Conservation (phyloP, 2,329 filamentous ascomycete species). For the Talaromyces rugulosus region DNA sequence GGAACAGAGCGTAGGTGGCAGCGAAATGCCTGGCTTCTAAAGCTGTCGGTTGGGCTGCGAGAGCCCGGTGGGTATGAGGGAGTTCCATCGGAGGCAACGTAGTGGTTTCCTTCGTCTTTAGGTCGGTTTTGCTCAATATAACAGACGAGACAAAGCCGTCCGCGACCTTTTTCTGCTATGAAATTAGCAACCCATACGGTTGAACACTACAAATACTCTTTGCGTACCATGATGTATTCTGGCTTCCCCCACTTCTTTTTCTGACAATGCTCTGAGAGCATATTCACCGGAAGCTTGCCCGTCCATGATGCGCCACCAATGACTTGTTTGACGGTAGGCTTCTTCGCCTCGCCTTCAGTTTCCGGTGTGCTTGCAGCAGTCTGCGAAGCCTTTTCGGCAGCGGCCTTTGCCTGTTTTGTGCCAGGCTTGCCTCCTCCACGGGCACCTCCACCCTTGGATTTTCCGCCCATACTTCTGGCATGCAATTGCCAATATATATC, state of each 20-base stretch:
- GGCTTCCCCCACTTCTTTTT: slow-evolving; percentile 94
- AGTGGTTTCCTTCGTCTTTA: slow-evolving; percentile 74
- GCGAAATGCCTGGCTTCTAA: slow-evolving; percentile 92
- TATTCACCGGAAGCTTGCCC: slow-evolving; percentile 88
- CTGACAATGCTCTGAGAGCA: slow-evolving; percentile 91
- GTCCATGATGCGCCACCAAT: slow-evolving; percentile 97
- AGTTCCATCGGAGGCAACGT: slow-evolving; percentile 78
- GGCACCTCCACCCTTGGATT: slow-evolving; percentile 34
- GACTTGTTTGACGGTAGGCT: slow-evolving; percentile 64
- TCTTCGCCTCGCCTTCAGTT: slow-evolving; percentile 47
- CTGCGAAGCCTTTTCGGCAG: slow-evolving; percentile 29
- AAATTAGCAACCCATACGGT: background rate
- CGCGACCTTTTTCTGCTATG: slow-evolving; percentile 54
- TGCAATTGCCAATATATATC: slow-evolving; percentile 3
- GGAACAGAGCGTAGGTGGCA: slow-evolving; percentile 84
- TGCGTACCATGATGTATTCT: slow-evolving; percentile 73
- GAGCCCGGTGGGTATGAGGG: slow-evolving; percentile 69
- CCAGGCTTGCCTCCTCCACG: slow-evolving; percentile 37
- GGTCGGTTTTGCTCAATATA: slow-evolving; percentile 67
- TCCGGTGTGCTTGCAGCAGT: slow-evolving; percentile 27
- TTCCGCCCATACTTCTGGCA: slow-evolving; percentile 33
- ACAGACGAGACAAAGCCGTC: slow-evolving; percentile 78
- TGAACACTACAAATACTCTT: background rate
- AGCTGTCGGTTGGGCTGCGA: slow-evolving; percentile 71
- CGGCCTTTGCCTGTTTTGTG: slow-evolving; percentile 38